A percentile compares a stretch with the other conserved stretches of the same genome.
These are phyloP conservation scores for Verruconis gallopava DNA, from an alignment of 2,329 filamentous ascomycete genomes.

Conservation along the genomic window DNA sequence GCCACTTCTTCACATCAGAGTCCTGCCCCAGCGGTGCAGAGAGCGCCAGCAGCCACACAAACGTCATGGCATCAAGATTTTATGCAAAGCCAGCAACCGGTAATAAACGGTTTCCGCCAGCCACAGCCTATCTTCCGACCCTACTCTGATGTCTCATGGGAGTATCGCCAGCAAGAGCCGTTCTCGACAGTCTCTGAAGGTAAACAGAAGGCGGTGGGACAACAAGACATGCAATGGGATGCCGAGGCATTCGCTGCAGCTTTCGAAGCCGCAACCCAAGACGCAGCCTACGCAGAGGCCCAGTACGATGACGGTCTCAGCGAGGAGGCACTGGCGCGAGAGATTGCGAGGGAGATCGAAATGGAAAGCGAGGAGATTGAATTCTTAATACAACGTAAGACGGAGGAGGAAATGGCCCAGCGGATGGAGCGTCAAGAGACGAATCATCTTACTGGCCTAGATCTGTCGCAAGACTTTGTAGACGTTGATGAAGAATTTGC, in stretches of 20 bases:
- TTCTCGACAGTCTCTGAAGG: conserved; percentile 18
- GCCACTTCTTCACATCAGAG: conserved; percentile 34
- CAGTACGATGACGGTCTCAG: background rate
- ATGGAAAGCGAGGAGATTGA: conserved; percentile 8
- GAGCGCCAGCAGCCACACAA: conserved; percentile 16
- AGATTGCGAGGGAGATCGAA: conserved; percentile 12
- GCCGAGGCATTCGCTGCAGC: conserved; percentile 43
- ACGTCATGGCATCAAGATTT: conserved; percentile 51
- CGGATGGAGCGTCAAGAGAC: conserved; percentile 14
- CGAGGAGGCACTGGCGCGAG: conserved; percentile 22
- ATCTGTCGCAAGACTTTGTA: conserved; percentile 5
- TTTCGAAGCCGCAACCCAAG: conserved; percentile 26
- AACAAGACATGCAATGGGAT: conserved; percentile 26
- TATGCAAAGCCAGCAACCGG: conserved; percentile 27
- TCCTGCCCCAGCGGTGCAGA: conserved; percentile 27
- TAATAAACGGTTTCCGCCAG: conserved; percentile 21
- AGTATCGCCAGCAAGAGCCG: conserved; percentile 8
- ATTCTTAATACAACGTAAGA: conserved; percentile 12
- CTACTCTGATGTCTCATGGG: conserved; percentile 19
- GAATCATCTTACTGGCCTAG: conserved; percentile 6
- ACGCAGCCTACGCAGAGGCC: conserved; percentile 27
- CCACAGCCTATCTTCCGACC: conserved; percentile 15
- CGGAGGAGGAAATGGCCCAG: conserved; percentile 21
- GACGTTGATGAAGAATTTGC: background rate
- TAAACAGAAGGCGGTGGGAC: conserved; percentile 17